These are phyloP conservation scores for Starmerella vaccinii DNA, from an alignment of 805 yeast genomes.

Conservation along the genomic window DNA sequence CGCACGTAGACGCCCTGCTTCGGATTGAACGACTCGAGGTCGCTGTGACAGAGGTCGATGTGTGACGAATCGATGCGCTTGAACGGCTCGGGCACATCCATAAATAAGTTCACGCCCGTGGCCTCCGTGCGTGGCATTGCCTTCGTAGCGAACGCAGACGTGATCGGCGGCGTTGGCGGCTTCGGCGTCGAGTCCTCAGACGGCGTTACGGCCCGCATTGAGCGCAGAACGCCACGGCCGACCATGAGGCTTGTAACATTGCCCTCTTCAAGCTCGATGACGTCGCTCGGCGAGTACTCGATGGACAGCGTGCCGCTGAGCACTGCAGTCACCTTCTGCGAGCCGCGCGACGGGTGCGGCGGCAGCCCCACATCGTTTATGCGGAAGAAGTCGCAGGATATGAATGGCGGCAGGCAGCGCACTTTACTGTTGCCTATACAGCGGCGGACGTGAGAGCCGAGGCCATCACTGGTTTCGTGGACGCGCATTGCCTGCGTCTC, in stretches of 20 bases:
- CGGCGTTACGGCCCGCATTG: conserved; percentile 9
- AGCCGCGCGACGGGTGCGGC: conserved; percentile 24
- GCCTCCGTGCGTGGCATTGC: conserved; percentile 7
- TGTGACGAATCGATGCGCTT: conserved; percentile 22
- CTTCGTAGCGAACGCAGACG: not conserved
- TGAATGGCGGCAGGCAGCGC: conserved; percentile 24
- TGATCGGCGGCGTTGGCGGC: not conserved
- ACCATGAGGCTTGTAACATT: conserved; percentile 23
- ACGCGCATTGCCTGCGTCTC: conserved; percentile 12
- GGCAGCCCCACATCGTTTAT: conserved; percentile 21
- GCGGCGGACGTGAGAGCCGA: conserved; percentile 15
- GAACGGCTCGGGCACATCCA: conserved; percentile 24
- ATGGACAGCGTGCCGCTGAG: conserved; percentile 16
- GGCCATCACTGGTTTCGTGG: conserved; percentile 19
- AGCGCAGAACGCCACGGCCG: conserved; percentile 22
- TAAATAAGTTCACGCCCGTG: conserved; percentile 17
- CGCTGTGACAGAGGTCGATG: conserved; percentile 15
- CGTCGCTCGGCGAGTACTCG: conserved; percentile 20
- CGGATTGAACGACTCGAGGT: conserved; percentile 8
- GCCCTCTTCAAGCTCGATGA: conserved; percentile 19
- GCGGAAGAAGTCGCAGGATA: conserved; percentile 21
- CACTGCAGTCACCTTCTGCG: conserved; percentile 20
- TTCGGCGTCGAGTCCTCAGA: not conserved
- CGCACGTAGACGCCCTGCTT: conserved; percentile 11
- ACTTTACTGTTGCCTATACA: conserved; percentile 17